Base-by-base conservation (phyloP, 2,329 filamentous ascomycete genomes). In the Fonsecaea monophora region DNA sequence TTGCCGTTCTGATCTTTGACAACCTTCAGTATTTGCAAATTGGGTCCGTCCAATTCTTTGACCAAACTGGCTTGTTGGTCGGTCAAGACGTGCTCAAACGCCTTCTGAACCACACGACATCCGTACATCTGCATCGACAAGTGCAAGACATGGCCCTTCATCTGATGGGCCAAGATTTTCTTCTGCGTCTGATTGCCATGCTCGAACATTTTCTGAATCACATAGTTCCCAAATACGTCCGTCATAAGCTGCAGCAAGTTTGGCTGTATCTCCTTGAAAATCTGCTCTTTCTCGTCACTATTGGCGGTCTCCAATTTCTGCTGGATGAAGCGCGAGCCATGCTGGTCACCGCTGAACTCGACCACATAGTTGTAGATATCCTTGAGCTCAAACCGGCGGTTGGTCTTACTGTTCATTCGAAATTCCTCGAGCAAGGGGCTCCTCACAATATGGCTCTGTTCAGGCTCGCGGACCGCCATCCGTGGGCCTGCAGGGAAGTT, bases 211-310 rank as follows among this genome's bases (percentile, higher is more conserved):
- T 97, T 98, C 75, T 99, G 95, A 45, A 98, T 94, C 40, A 99
- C 95, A 75, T 98, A 99, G 78, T 99, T 99, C 62, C 95, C 95
- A 75, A 97, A 99, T 0, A 98, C 90, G 77, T 98, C 95, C 54
- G 90, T 94, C 92, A 97, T 97, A 56, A 99, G 82, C 75, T 94
- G 92, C 35, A 96, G 79, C 1, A 90, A 88, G 72, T 99, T 95
- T 0, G 89, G 87, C 73, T 91, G 86, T 54, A 99, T 92, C 78
- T 98, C 95, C 0, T 85, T 84, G 82, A 97, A 98, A 0, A 98
- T 87, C 64, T 89, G 89, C 37, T 96, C 92, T 79, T 97, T 98
- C 75, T 97, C 94, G 68, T 98, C 95, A 74, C 93, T 97, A 76
- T 96, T 97, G 63, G 95, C 95, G 1, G 88, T 90, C 77, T 95